Conservation (phyloP, 176 grass and related monocot genomes). For the Triticum monococcum region DNA sequence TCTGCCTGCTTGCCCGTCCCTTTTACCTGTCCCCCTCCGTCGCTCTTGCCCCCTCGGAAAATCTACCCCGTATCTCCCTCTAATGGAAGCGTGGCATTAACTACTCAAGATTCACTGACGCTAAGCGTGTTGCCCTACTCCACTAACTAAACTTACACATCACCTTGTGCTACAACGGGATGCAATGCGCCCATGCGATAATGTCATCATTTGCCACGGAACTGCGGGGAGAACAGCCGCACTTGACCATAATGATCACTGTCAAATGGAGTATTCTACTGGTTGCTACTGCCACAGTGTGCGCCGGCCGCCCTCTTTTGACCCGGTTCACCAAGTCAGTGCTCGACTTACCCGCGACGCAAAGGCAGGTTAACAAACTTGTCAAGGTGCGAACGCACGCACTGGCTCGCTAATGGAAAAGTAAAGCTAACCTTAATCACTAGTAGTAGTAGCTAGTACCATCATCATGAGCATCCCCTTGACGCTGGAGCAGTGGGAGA, state of each 20-base stretch:
- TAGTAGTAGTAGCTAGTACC: not conserved
- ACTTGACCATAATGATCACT: not conserved
- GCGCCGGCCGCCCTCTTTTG: constrained; percentile 27
- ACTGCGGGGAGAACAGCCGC: not conserved
- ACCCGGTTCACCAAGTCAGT: constrained; percentile 2
- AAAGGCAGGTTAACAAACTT: constrained; percentile 23
- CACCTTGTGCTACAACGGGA: not conserved
- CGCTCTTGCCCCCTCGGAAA: not conserved
- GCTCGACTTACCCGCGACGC: constrained; percentile 52
- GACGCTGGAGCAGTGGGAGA: not conserved
- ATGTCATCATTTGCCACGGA: not conserved
- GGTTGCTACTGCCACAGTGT: not conserved
- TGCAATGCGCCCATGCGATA: not conserved
- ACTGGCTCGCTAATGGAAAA: not conserved
- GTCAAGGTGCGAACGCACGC: not conserved
- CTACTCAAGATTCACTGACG: not conserved
- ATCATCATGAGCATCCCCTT: not conserved
- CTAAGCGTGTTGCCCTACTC: not conserved
- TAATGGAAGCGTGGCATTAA: not conserved
- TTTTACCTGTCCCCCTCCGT: not conserved
- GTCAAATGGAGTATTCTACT: not conserved
- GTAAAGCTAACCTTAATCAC: not conserved
- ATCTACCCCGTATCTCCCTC: not conserved
- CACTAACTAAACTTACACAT: not conserved
- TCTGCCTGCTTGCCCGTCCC: not conserved